These are phyloP conservation scores for Globisporangium irregulare DNA, from an alignment of 352 stramenopile species.

Conservation along the genomic window DNA sequence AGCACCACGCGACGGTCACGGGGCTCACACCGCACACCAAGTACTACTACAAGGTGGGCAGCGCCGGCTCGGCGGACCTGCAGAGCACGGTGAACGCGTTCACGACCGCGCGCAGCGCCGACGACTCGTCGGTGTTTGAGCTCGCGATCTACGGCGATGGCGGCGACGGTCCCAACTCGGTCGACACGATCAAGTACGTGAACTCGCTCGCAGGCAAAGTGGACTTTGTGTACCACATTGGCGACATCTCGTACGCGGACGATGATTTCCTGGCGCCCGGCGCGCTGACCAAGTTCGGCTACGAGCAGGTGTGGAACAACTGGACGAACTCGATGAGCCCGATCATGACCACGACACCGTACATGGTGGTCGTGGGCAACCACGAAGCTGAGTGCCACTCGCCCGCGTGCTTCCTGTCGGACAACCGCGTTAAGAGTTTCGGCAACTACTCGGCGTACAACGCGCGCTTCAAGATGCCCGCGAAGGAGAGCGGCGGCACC, in stretches of 20 bases:
- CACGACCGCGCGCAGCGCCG: conserved; percentile 25
- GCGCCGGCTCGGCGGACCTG: conserved; percentile 19
- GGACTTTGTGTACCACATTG: conserved; percentile 69
- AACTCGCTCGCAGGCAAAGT: conserved; percentile 29
- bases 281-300: conserved; percentile 62
- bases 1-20: conserved; percentile 34
- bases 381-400: conserved; percentile 89
- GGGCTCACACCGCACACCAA: conserved; percentile 31
- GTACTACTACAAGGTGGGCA: conserved; percentile 56
- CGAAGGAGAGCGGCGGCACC: conserved; percentile 43
- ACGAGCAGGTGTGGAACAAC: conserved; percentile 85
- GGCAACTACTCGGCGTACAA: conserved; percentile 87
- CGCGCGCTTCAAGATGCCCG: conserved; percentile 84
- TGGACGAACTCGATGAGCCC: conserved; percentile 70
- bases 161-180: conserved; percentile 39
- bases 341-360: conserved; percentile 53
- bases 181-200: conserved; percentile 33
- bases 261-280: conserved; percentile 25
- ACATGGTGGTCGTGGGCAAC: conserved; percentile 85
- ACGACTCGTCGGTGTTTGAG: conserved; percentile 34
- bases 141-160: conserved; percentile 58
- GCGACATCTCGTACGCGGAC: conserved; percentile 60
- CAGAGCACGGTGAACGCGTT: conserved; percentile 30
- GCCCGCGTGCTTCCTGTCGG: conserved; percentile 45
- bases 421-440: conserved; percentile 42